A percentile compares a stretch with the other conserved stretches of the same genome.
These are phyloP conservation scores for Tricholoma saponaceum DNA, from an alignment of 768 basidiomycete species.

Conservation along the genomic window DNA sequence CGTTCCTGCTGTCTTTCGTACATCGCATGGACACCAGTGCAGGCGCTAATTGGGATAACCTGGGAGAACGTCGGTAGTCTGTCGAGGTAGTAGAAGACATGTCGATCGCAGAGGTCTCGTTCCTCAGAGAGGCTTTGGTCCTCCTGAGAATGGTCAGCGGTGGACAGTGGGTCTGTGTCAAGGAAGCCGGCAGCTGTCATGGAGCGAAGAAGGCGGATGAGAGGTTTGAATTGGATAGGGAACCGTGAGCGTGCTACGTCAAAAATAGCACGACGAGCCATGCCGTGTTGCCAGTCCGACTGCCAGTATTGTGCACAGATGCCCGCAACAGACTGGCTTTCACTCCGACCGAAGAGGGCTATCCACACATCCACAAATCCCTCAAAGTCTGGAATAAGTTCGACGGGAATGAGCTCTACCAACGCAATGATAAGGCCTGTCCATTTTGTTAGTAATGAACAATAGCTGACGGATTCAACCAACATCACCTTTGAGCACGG, in stretches of 20 bases:
- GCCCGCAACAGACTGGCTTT: constrained; percentile 56
- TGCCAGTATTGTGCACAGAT: constrained; percentile 85
- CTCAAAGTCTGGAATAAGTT: constrained; percentile 74
- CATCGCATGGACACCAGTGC: constrained; percentile 63
- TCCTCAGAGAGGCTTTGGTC: constrained; percentile 38
- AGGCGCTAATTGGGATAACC: constrained; percentile 58
- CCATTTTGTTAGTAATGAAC: constrained; percentile 3
- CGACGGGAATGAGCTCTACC: constrained; percentile 70
- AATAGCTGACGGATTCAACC: not conserved
- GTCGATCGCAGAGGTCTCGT: constrained; percentile 55
- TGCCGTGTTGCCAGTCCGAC: constrained; percentile 63
- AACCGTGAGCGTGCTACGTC: constrained; percentile 82
- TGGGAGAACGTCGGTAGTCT: constrained; percentile 72
- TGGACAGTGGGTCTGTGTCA: constrained; percentile 65
- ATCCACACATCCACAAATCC: constrained; percentile 74
- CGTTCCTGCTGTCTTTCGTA: constrained; percentile 68
- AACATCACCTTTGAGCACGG: constrained; percentile 74
- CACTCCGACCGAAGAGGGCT: constrained; percentile 74
- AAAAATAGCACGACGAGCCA: constrained; percentile 72
- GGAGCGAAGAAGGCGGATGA: constrained; percentile 69
- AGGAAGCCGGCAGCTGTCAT: constrained; percentile 77
- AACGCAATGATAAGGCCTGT: constrained; percentile 76
- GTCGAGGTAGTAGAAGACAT: constrained; percentile 76
- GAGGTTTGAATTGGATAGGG: constrained; percentile 70
- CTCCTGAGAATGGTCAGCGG: constrained; percentile 42